Evolutionary conservation across 148 eudicot genomes (phyloP).

Genomic region (Persicaria maculosa): DNA sequence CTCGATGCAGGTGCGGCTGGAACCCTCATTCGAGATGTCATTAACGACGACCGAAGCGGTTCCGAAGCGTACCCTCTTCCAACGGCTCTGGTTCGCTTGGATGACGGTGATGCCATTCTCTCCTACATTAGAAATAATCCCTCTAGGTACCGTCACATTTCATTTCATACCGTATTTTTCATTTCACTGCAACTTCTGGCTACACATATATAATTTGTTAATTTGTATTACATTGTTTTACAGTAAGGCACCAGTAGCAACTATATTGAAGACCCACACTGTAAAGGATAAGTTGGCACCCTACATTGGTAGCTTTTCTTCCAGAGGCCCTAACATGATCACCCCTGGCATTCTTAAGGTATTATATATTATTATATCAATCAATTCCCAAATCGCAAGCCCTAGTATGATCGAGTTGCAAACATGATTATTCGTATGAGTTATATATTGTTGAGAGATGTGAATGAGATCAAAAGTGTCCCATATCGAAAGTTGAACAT

Average conservation of each 20-base stretch:
- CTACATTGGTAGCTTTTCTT: conserved; percentile 42
- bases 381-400: too few relatives aligned
- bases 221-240: too few relatives aligned
- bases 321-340: conserved; percentile 54
- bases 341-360: conserved; percentile 56
- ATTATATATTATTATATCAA: background rate
- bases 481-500: too few relatives aligned
- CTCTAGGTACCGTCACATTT: background rate
- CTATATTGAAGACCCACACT: conserved; percentile 22
- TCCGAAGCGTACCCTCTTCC: background rate
- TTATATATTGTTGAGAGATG: too few relatives aligned
- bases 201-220: too few relatives aligned
- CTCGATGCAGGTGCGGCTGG: conserved; percentile 2
- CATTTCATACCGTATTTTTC: too few relatives aligned
- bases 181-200: too few relatives aligned
- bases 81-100: background rate
- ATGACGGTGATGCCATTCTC: background rate
- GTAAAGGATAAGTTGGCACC: conserved; percentile 25
- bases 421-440: too few relatives aligned
- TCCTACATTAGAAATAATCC: background rate
- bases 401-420: too few relatives aligned
- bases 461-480: too few relatives aligned
- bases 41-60: background rate
- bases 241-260: conserved; percentile 9
- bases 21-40: background rate